Base-by-base conservation (phyloP, 2,329 filamentous ascomycete genomes). In the Sporothrix luriei region DNA sequence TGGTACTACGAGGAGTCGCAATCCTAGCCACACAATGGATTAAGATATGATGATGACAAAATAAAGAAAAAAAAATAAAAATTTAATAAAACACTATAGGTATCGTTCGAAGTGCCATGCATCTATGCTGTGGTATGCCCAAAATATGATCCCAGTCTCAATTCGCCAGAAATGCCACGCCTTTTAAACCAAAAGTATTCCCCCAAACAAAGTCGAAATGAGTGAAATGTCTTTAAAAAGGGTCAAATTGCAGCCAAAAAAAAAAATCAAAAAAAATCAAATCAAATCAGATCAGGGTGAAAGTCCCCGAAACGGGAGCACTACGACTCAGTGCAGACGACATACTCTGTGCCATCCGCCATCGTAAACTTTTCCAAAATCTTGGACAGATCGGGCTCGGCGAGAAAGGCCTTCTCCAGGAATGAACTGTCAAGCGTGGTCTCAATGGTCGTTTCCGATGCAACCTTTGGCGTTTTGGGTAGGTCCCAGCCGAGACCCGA, bases 341-440 rank as follows among this genome's bases (percentile, higher is more conserved):
- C 59, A 29, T 70, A 69, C 33, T 68, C 70, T 1, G 71, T 66
- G 33, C 69, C 68, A 52, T 72, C 71, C 5, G 68, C 71, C 69
- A 71, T 68, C 10, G 70, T 70, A 46, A 73, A 71, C 64, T 66
- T 71, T 14, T 72, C 69, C 38, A 73, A 24, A 10, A 73, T 71
- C 6, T 16, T 24, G 4, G 70, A 26, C 59, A 73, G 38, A 6
- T 72, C 69, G 2, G 70, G 54, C 68, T 73, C 72, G 1, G 67
- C 66, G 26, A 71, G 69, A 5, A 72, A 62, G 0, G 59, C 51
- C 65, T 71, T 71, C 5, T 69, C 71, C 1, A 69, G 46, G 26
- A 69, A 71, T 4, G 55, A 29, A 16, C 48, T 51, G 26, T 64
- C 52, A 19, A 67, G 49, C 13, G 59, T 26, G 26, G 57, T 69